Percentiles rank a stretch among this genome's conserved stretches.
Evolutionary conservation across 2,329 filamentous ascomycete genomes (phyloP).

Genomic region (Fusarium citri): DNA sequence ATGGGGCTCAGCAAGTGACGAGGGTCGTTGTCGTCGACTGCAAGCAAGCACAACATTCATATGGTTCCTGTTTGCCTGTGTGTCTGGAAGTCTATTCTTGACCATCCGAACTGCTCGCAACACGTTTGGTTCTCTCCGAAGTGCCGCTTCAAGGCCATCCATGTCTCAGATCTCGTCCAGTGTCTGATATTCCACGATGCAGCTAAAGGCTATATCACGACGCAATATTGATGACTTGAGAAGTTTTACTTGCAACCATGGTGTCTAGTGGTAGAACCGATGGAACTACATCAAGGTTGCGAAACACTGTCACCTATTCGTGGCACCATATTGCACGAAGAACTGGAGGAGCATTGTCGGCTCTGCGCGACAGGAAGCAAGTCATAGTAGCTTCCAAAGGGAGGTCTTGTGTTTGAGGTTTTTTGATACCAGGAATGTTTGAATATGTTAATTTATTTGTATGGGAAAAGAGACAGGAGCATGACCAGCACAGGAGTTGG

Average conservation of each 20-base stretch:
- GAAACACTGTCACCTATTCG: neutral
- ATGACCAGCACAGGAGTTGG: constrained; percentile 21
- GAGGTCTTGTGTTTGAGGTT: constrained; percentile 9
- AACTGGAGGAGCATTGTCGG: constrained; percentile 2
- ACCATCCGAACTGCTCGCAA: constrained; percentile 64
- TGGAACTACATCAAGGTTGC: neutral
- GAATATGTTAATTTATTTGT: constrained; percentile 21
- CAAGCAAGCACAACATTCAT: constrained; percentile 81
- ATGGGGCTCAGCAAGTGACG: constrained; percentile 68
- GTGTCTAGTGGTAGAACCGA: neutral
- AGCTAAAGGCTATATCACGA: constrained; percentile 1
- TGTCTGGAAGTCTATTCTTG: constrained; percentile 68
- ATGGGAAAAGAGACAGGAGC: constrained; percentile 5
- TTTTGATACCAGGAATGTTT: constrained; percentile 16
- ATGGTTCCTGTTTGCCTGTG: constrained; percentile 79
- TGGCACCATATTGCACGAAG: neutral
- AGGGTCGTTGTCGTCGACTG: constrained; percentile 78
- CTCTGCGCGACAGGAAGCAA: constrained; percentile 17
- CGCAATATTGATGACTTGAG: neutral
- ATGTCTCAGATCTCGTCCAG: constrained; percentile 66
- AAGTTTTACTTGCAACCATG: neutral
- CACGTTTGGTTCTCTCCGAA: constrained; percentile 56
- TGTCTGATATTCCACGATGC: constrained; percentile 52
- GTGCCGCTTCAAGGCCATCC: constrained; percentile 55
- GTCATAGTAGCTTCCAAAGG: constrained; percentile 11